These are phyloP conservation scores for Fusarium penzigii DNA, from an alignment of 2,329 filamentous ascomycete species.

Conservation along the genomic window DNA sequence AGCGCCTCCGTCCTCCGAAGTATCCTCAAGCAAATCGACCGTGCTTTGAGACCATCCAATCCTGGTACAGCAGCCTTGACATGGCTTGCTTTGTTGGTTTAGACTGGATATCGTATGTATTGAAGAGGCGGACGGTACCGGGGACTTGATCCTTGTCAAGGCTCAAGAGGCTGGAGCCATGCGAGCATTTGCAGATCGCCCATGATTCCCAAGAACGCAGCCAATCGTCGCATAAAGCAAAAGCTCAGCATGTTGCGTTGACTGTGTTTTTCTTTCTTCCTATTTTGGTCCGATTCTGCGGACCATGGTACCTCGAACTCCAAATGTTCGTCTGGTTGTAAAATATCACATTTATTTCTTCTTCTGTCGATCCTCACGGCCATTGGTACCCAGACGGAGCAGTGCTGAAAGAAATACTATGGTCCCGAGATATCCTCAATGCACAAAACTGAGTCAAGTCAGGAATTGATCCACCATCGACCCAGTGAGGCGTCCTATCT, in stretches of 20 bases:
- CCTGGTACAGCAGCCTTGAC: neutral
- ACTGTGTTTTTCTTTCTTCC: too few species aligned
- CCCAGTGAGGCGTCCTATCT: neutral
- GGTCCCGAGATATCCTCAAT: neutral
- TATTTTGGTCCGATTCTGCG: too few species aligned
- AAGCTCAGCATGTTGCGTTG: too few species aligned
- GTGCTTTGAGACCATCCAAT: too few species aligned
- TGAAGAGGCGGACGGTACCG: neutral
- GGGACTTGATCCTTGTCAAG: neutral
- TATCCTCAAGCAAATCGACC: too few species aligned
- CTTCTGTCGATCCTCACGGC: too few species aligned
- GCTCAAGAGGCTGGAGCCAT: neutral
- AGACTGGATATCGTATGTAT: neutral
- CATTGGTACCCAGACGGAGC: too few species aligned
- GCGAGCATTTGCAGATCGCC: neutral
- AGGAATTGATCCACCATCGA: neutral
- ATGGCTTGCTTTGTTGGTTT: constrained; percentile 5
- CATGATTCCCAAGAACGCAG: neutral
- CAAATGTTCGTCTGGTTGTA: too few species aligned
- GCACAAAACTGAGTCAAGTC: neutral
- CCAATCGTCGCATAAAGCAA: neutral
- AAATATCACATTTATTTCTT: too few species aligned
- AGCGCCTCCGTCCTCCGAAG: too few species aligned
- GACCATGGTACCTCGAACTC: too few species aligned
- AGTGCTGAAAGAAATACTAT: neutral